Conservation (phyloP, 2,329 filamentous ascomycete genomes). For the Beauveria brongniartii region DNA sequence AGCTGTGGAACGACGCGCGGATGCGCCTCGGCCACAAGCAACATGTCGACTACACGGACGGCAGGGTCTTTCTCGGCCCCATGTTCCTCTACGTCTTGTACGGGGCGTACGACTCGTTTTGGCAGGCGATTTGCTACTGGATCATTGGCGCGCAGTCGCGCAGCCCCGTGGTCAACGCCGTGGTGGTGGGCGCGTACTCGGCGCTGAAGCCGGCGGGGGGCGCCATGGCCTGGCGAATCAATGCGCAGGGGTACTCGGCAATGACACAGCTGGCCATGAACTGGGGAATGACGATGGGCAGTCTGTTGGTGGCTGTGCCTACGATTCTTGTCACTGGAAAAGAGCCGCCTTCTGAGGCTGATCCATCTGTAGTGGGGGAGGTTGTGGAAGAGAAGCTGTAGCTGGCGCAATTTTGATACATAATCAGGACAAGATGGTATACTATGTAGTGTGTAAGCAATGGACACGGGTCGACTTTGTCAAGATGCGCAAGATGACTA, state of each 20-base stretch:
- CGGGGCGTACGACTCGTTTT: slow-evolving; percentile 80
- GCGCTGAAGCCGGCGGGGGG: slow-evolving; percentile 74
- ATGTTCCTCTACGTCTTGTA: slow-evolving; percentile 91
- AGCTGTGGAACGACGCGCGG: slow-evolving; percentile 43
- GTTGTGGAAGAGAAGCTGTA: not conserved
- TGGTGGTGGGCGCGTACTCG: slow-evolving; percentile 86
- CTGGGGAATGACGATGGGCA: not conserved
- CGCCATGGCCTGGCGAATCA: slow-evolving; percentile 60
- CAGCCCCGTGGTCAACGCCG: slow-evolving; percentile 81
- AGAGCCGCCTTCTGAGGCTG: not conserved
- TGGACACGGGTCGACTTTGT: too few relatives aligned
- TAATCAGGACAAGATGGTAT: too few relatives aligned
- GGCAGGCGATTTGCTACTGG: slow-evolving; percentile 92
- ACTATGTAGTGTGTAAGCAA: too few relatives aligned
- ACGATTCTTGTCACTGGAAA: not conserved
- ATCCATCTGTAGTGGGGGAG: not conserved
- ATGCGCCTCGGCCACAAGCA: slow-evolving; percentile 19
- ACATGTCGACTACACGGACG: slow-evolving; percentile 14
- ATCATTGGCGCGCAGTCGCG: slow-evolving; percentile 28
- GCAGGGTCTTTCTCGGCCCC: slow-evolving; percentile 56
- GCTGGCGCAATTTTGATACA: too few relatives aligned
- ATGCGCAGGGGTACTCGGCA: not conserved
- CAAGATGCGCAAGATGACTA: too few relatives aligned
- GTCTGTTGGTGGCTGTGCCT: not conserved
- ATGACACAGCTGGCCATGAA: not conserved